Evolutionary conservation across 805 yeast genomes (phyloP).

Genomic region (Pichia scutulata): DNA sequence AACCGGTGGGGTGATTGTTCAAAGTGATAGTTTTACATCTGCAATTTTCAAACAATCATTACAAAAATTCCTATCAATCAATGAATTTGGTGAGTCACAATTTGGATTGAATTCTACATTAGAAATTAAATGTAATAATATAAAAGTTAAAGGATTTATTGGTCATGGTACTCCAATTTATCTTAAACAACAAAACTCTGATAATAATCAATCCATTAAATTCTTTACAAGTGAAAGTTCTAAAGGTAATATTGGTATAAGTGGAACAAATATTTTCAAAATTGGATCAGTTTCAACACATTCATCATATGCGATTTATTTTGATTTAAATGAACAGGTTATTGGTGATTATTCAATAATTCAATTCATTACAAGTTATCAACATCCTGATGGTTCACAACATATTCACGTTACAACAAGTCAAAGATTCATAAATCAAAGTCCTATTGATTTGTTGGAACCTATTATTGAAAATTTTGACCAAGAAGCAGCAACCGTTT

Average conservation of each 20-base stretch:
- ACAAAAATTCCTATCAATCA: constrained; percentile 36
- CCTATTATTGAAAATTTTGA: constrained; percentile 44
- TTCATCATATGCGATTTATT: constrained; percentile 50
- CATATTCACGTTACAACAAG: constrained; percentile 57
- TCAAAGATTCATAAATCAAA: constrained; percentile 35
- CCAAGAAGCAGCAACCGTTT: constrained; percentile 62
- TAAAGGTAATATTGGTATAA: constrained; percentile 36
- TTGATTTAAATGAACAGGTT: constrained; percentile 35
- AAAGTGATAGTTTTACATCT: constrained; percentile 59
- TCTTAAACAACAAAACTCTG: background rate
- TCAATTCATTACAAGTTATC: constrained; percentile 55
- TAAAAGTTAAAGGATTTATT: constrained; percentile 50
- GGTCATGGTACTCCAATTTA: constrained; percentile 52
- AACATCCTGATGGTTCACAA: constrained; percentile 50
- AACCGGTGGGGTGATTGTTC: constrained; percentile 57
- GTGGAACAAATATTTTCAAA: constrained; percentile 54
- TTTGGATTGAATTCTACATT: constrained; percentile 55
- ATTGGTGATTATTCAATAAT: constrained; percentile 21
- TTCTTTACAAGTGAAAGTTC: constrained; percentile 6
- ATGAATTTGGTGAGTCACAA: constrained; percentile 31
- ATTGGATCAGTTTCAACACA: constrained; percentile 47
- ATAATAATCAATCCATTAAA: background rate
- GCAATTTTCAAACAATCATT: constrained; percentile 64
- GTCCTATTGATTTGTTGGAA: constrained; percentile 21
- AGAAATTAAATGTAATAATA: constrained; percentile 47